Conservation (phyloP, 805 yeast species). For the Metschnikowia proteae region DNA sequence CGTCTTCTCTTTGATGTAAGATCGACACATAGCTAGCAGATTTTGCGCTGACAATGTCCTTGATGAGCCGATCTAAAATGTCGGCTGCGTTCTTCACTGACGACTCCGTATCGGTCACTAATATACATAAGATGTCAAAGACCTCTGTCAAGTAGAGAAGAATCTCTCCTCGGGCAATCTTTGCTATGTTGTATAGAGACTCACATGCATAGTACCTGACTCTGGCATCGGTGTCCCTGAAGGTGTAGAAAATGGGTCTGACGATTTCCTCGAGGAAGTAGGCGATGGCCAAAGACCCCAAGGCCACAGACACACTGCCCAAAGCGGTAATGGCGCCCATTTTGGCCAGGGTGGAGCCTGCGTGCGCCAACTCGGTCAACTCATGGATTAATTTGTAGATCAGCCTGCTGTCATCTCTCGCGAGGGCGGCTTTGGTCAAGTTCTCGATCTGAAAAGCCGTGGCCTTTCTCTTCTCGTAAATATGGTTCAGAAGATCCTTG, state of each 20-base stretch:
- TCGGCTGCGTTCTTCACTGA: constrained; percentile 96
- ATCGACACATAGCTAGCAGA: constrained; percentile 83
- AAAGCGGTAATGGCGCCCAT: constrained; percentile 95
- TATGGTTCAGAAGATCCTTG: constrained; percentile 43
- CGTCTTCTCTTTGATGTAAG: constrained; percentile 45
- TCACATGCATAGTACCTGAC: constrained; percentile 97
- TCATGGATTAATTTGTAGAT: constrained; percentile 67
- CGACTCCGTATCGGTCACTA: constrained; percentile 86
- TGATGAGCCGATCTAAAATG: constrained; percentile 79
- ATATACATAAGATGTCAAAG: constrained; percentile 85
- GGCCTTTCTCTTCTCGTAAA: constrained; percentile 45
- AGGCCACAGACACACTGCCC: constrained; percentile 92
- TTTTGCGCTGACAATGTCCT: constrained; percentile 92
- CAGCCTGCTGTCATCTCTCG: constrained; percentile 55
- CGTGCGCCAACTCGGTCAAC: constrained; percentile 70
- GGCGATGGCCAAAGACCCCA: constrained; percentile 82
- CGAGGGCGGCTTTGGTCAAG: constrained; percentile 64
- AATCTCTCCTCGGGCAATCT: constrained; percentile 94
- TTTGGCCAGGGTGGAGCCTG: constrained; percentile 66
- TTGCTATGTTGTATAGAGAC: constrained; percentile 90
- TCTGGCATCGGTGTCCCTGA: constrained; percentile 95
- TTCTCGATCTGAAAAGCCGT: constrained; percentile 67
- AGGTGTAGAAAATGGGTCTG: constrained; percentile 91
- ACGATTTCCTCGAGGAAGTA: constrained; percentile 77
- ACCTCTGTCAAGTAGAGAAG: constrained; percentile 88